phyloP scores from a whole-genome alignment of 352 stramenopile species.

The Globisporangium yorkense region DNA sequence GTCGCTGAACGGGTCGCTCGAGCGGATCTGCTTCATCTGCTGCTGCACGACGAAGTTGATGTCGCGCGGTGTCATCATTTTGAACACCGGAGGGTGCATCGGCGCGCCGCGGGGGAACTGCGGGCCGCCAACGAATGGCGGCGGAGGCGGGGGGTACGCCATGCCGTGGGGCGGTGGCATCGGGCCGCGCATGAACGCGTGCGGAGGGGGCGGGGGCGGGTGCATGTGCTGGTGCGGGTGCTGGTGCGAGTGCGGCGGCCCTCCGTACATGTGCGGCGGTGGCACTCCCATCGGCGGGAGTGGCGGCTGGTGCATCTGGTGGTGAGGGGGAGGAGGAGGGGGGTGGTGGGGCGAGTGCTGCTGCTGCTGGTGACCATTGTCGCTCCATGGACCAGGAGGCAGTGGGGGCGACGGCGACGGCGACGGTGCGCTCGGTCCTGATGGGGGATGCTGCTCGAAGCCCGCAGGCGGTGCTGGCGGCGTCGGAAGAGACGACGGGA shows the following conservation, averaged over 20 bases:
- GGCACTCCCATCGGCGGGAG: slow-evolving; percentile 15
- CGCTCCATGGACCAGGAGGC: slow-evolving; percentile 27
- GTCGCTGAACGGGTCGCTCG: slow-evolving; percentile 84
- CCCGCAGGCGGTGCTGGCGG: slow-evolving; percentile 10
- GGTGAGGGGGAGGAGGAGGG: neutral
- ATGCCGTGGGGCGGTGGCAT: slow-evolving; percentile 30
- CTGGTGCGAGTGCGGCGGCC: neutral
- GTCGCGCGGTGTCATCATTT: slow-evolving; percentile 84
- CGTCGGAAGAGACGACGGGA: slow-evolving; percentile 19
- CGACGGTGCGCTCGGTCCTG: neutral
- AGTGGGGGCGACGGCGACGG: slow-evolving; percentile 6
- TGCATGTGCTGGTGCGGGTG: slow-evolving; percentile 29
- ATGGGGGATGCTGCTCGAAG: neutral
- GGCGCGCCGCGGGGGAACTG: slow-evolving; percentile 19
- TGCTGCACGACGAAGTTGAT: slow-evolving; percentile 84
- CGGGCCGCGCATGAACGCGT: slow-evolving; percentile 33
- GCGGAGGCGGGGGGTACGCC: slow-evolving; percentile 15
- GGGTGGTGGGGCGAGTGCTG: slow-evolving; percentile 3
- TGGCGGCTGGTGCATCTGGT: slow-evolving; percentile 9
- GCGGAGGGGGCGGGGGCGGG: slow-evolving; percentile 19
- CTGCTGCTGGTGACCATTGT: slow-evolving; percentile 14
- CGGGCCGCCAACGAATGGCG: slow-evolving; percentile 11
- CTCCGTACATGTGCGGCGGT: slow-evolving; percentile 23
- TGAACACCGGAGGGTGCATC: slow-evolving; percentile 47
- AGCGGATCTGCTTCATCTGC: slow-evolving; percentile 81